Conservation (phyloP, 768 basidiomycete species). For the Suillus variegatus region DNA sequence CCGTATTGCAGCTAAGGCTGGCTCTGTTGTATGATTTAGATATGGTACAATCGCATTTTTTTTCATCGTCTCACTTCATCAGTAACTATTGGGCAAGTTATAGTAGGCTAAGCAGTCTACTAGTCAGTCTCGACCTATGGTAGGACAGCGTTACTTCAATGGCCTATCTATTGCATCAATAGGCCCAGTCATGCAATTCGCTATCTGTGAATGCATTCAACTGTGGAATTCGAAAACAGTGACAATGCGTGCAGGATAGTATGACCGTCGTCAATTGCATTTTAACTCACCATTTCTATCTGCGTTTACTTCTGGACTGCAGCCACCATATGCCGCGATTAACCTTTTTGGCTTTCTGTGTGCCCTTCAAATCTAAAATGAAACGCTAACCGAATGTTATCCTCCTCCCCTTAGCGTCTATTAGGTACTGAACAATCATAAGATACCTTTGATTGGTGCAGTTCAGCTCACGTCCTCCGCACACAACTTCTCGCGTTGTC, state of each 20-base stretch:
- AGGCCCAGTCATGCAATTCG: background rate
- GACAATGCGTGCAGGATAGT: background rate
- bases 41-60: slow-evolving; percentile 4
- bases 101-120: background rate
- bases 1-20: slow-evolving; percentile 98
- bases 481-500: background rate
- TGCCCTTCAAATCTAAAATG: background rate
- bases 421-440: background rate
- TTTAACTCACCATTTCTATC: background rate
- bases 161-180: background rate
- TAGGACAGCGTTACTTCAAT: background rate
- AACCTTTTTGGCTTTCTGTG: background rate
- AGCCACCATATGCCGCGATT: background rate
- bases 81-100: background rate
- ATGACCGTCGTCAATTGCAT: background rate
- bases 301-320: background rate
- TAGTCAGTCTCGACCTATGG: background rate
- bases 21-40: slow-evolving; percentile 85
- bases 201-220: background rate
- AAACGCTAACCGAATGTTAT: background rate
- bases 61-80: background rate
- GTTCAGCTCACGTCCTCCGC: background rate
- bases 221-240: background rate
- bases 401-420: background rate
- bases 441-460: background rate